Conservation (phyloP, 352 stramenopile genomes). For the Phytophthora gonapodyides region DNA sequence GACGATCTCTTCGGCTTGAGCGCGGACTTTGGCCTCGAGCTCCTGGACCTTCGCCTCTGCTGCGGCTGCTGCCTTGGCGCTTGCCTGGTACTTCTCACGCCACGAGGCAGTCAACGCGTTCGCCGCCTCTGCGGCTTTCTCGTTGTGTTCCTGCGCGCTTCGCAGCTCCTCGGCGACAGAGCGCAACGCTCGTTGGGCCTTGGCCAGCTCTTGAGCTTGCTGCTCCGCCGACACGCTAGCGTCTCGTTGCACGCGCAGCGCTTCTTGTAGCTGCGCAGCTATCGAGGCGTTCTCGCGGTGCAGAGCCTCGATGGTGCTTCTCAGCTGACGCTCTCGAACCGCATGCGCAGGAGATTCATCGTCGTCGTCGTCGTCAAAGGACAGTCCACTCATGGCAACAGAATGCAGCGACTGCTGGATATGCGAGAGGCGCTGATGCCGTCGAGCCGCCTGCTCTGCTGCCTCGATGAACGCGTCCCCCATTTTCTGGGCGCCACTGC, state of each 20-base stretch:
- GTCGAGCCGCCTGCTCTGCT: conserved; percentile 34
- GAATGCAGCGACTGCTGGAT: conserved; percentile 57
- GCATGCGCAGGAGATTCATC: conserved; percentile 13
- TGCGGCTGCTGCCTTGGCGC: conserved; percentile 38
- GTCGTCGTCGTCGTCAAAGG: conserved; percentile 11
- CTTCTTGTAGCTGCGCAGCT: conserved; percentile 62
- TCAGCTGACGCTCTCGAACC: conserved; percentile 47
- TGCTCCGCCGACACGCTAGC: conserved; percentile 49
- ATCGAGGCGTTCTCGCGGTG: conserved; percentile 67
- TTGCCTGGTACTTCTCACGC: conserved; percentile 60
- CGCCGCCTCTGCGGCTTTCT: conserved; percentile 47
- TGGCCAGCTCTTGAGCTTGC: conserved; percentile 63
- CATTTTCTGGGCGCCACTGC: conserved; percentile 40
- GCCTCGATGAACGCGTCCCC: conserved; percentile 41
- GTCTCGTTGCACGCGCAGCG: conserved; percentile 52
- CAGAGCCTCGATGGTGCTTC: conserved; percentile 52
- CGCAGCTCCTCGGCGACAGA: conserved; percentile 57
- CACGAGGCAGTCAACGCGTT: conserved; percentile 46
- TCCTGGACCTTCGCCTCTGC: conserved; percentile 44
- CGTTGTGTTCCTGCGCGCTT: conserved; percentile 40
- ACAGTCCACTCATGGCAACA: conserved; percentile 28
- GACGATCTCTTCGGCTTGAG: conserved; percentile 56
- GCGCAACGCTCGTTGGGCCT: conserved; percentile 45
- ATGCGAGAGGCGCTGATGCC: conserved; percentile 29
- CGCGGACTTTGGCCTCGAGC: conserved; percentile 49